phyloP scores from a whole-genome alignment of 441 rosid genomes.

The Gossypium laxum region DNA sequence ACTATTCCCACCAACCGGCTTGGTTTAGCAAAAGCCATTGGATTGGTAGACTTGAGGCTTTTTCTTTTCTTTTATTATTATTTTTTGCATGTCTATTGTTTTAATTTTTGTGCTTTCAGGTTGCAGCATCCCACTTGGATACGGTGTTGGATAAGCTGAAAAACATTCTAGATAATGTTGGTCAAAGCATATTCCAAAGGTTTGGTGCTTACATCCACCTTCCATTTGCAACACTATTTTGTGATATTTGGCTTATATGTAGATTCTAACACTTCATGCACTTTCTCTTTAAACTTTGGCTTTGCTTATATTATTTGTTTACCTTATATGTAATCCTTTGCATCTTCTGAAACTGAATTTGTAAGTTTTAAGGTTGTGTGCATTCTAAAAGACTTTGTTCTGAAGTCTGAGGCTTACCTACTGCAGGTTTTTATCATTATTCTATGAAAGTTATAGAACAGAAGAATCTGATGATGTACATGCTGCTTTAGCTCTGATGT shows the following conservation, averaged over 20 bases:
- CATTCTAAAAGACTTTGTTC: neutral
- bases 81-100: conserved; percentile 11
- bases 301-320: conserved; percentile 2
- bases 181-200: conserved; percentile 81
- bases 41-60: conserved; percentile 54
- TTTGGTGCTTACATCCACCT: conserved; percentile 17
- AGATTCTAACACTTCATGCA: conserved; percentile 10
- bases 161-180: conserved; percentile 75
- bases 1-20: conserved; percentile 82
- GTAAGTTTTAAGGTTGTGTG: conserved; percentile 1
- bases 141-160: conserved; percentile 91
- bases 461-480: conserved; percentile 97
- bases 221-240: neutral
- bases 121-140: conserved; percentile 96
- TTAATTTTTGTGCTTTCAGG: conserved; percentile 42
- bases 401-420: conserved; percentile 13
- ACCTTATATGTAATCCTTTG: neutral
- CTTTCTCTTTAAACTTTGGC: neutral
- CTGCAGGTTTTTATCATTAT: conserved; percentile 76
- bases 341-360: neutral
- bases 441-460: conserved; percentile 67
- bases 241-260: neutral
- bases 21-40: conserved; percentile 98
- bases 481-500: conserved; percentile 99
- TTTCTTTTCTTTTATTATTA: conserved; percentile 4